Conservation (phyloP, 805 yeast species). For the Candida tammaniensis region DNA sequence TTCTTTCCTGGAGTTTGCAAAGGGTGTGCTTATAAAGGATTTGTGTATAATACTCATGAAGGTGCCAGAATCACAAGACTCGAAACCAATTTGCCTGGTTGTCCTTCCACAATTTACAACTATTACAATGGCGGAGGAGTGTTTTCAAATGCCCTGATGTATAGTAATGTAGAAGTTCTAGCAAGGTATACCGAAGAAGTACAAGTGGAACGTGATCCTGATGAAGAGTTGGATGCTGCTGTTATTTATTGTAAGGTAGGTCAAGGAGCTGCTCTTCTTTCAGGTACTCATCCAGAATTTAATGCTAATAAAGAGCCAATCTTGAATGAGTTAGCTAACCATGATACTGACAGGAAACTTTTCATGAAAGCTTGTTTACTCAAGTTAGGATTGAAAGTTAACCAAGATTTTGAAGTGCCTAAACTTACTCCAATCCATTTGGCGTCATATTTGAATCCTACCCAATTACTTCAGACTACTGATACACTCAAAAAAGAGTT, state of each 20-base stretch:
- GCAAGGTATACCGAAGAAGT: constrained; percentile 62
- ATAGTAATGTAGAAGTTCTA: constrained; percentile 62
- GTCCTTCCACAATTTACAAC: constrained; percentile 24
- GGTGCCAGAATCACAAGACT: constrained; percentile 69
- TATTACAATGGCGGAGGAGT: constrained; percentile 92
- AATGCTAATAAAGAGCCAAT: constrained; percentile 29
- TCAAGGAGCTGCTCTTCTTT: constrained; percentile 68
- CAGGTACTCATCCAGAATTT: constrained; percentile 92
- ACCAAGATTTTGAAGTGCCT: constrained; percentile 54
- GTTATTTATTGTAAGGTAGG: constrained; percentile 68
- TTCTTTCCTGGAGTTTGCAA: constrained; percentile 81
- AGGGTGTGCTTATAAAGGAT: constrained; percentile 82
- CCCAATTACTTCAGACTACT: constrained; percentile 32
- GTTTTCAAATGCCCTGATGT: constrained; percentile 70
- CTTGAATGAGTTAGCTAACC: constrained; percentile 35
- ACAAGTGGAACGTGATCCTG: constrained; percentile 41
- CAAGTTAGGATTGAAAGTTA: constrained; percentile 69
- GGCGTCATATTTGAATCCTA: constrained; percentile 36
- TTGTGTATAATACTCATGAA: constrained; percentile 67
- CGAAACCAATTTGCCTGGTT: constrained; percentile 23
- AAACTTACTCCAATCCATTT: constrained; percentile 65
- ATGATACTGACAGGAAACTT: constrained; percentile 47
- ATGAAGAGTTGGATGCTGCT: constrained; percentile 55
- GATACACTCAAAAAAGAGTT: constrained; percentile 33
- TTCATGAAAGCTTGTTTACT: constrained; percentile 58